Evolutionary conservation across 2,329 filamentous ascomycete species (phyloP), one percentile per base, ranked within the genome.

Genomic region (Pestalotiopsis sp.): DNA sequence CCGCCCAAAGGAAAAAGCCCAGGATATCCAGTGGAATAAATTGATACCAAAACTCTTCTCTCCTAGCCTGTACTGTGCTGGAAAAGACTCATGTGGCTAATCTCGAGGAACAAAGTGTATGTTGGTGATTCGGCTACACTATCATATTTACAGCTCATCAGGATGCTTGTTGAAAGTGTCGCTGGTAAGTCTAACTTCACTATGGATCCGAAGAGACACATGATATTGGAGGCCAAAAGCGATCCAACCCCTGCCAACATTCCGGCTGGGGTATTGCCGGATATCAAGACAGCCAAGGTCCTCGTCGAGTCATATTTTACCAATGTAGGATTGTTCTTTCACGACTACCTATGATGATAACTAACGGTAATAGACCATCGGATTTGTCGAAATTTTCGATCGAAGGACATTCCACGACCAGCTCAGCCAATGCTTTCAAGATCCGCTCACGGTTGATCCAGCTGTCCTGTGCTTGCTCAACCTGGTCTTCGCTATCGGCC

Each of bases 41-140:
- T n/a, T 52, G 45, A 17, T n/a, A n/a, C 45, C 41, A 13, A 49
- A n/a, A n/a, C 20, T 20, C 20, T n/a, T 52, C 45, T n/a, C 45
- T 52, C 45, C 14, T 20, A n/a, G 3, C 45, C 2, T n/a, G 45
- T 20, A 52, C 3, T n/a, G 9, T n/a, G 4, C 25, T 11, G 20
- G 11, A n/a, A 27, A 27, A 36, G 25, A 60, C 57, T 12, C n/a
- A 60, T 12, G 20, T 27, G 62, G 25, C 45, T 58, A 49, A 59
- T 4, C 13, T 20, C n/a, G 45, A 20, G 13, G 52, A 20, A 58
- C 39, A 20, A 61, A 88, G 86, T 89, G 27, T 91, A 90, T 70
- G 82, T 90, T 70, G 89, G 89, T n/a, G 87, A 90, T 71, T 88
- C 89, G 2, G 88, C 88, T 0, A 87, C 87, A 0, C 79, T 91